A percentile compares a stretch with the other conserved stretches of the same genome.
Conservation (phyloP, 192 early-diverging fungal species). For the Rhizoclosmatium sp. region DNA sequence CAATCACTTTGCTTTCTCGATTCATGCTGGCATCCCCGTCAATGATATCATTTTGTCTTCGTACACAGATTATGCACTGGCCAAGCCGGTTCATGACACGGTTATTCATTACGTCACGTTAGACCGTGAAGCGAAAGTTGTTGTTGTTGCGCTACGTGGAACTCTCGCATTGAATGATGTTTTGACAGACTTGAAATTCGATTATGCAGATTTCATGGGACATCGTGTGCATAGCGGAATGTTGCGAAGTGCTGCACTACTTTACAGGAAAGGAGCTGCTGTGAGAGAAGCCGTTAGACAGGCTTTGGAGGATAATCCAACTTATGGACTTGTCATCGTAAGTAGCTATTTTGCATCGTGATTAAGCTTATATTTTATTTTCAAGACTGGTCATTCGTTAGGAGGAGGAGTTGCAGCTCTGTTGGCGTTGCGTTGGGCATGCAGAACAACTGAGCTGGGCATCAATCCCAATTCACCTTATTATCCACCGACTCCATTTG, state of each 20-base stretch:
- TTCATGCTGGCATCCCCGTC: conserved; percentile 58
- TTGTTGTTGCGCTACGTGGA: conserved; percentile 59
- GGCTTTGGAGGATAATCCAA: conserved; percentile 76
- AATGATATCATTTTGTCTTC: conserved; percentile 58
- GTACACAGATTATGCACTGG: conserved; percentile 3
- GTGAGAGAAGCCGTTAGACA: conserved; percentile 75
- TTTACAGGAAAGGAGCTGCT: conserved; percentile 71
- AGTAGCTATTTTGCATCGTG: conserved; percentile 23
- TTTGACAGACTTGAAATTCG: conserved; percentile 53
- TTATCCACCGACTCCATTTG: conserved; percentile 37
- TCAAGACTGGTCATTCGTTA: conserved; percentile 82
- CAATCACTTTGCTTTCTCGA: conserved; percentile 61
- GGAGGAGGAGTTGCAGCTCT: conserved; percentile 85
- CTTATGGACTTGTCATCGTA: conserved; percentile 69
- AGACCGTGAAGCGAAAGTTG: conserved; percentile 48
- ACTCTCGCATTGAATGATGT: conserved; percentile 60
- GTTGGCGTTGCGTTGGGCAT: conserved; percentile 63
- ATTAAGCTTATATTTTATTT: background rate
- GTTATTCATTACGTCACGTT: conserved; percentile 57
- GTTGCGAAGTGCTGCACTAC: conserved; percentile 78
- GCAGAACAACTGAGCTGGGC: conserved; percentile 19
- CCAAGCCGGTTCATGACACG: conserved; percentile 42
- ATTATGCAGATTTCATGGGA: conserved; percentile 48
- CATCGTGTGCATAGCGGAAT: conserved; percentile 79
- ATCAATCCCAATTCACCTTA: conserved; percentile 23